These are phyloP conservation scores for Arbutus unedo DNA, from an alignment of 148 eudicot species.

Conservation along the genomic window DNA sequence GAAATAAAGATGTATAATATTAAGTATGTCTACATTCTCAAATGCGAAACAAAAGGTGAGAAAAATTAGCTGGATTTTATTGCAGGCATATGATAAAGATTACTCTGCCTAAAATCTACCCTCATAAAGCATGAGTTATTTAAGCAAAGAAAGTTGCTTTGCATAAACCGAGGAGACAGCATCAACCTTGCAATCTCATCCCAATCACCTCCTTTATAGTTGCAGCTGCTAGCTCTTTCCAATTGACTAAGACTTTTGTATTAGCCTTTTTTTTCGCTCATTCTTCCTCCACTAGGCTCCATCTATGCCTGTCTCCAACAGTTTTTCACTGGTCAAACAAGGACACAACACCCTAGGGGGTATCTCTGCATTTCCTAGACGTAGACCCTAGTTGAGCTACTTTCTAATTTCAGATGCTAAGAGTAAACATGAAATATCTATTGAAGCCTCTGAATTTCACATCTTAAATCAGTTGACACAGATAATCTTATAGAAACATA, in stretches of 20 bases:
- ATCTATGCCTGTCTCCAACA: neutral
- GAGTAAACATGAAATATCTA: neutral
- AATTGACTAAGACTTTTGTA: neutral
- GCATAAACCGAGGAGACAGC: neutral
- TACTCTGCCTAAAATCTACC: neutral
- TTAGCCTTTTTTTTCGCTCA: neutral
- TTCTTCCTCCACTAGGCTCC: neutral
- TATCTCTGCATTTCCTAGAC: neutral
- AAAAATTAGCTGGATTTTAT: neutral
- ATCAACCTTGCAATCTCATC: neutral
- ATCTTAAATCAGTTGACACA: neutral
- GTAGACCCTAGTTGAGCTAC: neutral
- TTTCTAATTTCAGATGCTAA: neutral
- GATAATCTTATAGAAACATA: neutral
- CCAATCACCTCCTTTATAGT: neutral
- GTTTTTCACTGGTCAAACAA: neutral
- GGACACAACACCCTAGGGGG: neutral
- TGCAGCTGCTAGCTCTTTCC: slow-evolving; percentile 4
- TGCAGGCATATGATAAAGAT: neutral
- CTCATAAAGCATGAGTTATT: neutral
- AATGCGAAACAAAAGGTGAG: neutral
- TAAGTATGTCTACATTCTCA: neutral
- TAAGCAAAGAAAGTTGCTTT: neutral
- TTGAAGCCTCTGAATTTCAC: neutral
- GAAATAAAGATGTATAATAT: neutral